phyloP scores from a whole-genome alignment of 805 yeast species.

The Metschnikowia henanensis region DNA sequence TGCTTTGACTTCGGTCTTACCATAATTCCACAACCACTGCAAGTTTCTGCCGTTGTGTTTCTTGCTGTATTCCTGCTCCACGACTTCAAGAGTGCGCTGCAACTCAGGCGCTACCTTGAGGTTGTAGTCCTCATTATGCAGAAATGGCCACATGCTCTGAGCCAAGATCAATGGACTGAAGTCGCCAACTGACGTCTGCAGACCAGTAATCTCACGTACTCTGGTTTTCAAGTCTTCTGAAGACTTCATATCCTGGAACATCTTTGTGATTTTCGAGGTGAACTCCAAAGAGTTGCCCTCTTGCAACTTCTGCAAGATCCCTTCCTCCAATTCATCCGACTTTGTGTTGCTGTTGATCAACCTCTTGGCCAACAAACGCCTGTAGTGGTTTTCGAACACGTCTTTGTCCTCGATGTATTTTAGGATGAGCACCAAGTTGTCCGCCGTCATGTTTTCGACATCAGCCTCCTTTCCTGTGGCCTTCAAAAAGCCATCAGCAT shows the following conservation, averaged over 20 bases:
- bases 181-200: slow-evolving; percentile 27
- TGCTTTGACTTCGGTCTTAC: slow-evolving; percentile 89
- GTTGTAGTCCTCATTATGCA: slow-evolving; percentile 38
- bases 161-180: slow-evolving; percentile 81
- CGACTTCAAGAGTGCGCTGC: slow-evolving; percentile 59
- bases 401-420: slow-evolving; percentile 91
- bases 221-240: slow-evolving; percentile 71
- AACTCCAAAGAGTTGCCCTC: slow-evolving; percentile 90
- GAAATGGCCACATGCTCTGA: slow-evolving; percentile 87
- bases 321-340: slow-evolving; percentile 82
- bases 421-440: slow-evolving; percentile 84
- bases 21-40: slow-evolving; percentile 95
- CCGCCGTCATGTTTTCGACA: slow-evolving; percentile 72
- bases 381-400: slow-evolving; percentile 89
- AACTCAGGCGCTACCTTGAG: slow-evolving; percentile 68
- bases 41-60: slow-evolving; percentile 87
- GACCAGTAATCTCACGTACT: slow-evolving; percentile 46
- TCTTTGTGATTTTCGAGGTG: slow-evolving; percentile 89
- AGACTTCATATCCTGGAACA: slow-evolving; percentile 92
- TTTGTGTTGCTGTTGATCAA: slow-evolving; percentile 84
- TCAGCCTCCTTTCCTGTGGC: slow-evolving; percentile 71
- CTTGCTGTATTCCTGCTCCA: slow-evolving; percentile 65
- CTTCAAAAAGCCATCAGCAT: slow-evolving; percentile 80
- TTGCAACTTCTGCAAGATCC: slow-evolving; percentile 80
- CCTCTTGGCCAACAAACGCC: slow-evolving; percentile 86